phyloP scores from a whole-genome alignment of 2,329 filamentous ascomycete species.

The Alternaria arbusti region DNA sequence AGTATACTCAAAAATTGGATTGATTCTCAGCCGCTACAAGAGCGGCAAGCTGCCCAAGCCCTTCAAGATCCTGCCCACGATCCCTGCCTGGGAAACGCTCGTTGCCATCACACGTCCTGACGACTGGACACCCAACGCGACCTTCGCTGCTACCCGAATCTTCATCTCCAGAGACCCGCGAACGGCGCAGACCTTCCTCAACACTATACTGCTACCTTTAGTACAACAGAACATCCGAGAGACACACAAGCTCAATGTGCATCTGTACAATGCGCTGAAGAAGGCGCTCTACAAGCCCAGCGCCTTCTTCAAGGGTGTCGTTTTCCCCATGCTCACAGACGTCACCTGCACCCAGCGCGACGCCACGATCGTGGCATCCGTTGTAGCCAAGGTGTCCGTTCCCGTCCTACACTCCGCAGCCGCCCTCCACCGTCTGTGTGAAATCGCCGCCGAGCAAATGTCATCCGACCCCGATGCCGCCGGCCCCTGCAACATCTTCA shows the following conservation, averaged over 20 bases:
- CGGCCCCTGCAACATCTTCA: constrained; percentile 93
- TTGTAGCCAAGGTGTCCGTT: constrained; percentile 82
- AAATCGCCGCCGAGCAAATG: constrained; percentile 91
- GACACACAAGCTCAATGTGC: constrained; percentile 92
- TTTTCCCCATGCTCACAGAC: constrained; percentile 86
- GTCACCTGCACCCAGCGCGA: constrained; percentile 92
- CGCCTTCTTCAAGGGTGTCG: constrained; percentile 94
- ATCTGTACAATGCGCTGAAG: constrained; percentile 92
- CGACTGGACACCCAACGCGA: constrained; percentile 77
- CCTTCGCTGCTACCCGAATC: constrained; percentile 88
- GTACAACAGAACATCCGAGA: constrained; percentile 96
- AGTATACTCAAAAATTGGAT: constrained; percentile 90
- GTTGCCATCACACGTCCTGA: constrained; percentile 84
- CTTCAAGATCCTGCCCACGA: constrained; percentile 93
- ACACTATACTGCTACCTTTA: constrained; percentile 83
- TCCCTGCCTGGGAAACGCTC: constrained; percentile 91
- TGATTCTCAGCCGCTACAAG: constrained; percentile 90
- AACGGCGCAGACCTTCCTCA: constrained; percentile 83
- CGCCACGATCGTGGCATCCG: constrained; percentile 87
- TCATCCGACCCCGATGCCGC: constrained; percentile 82
- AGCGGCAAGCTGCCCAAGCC: constrained; percentile 96
- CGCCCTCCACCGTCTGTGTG: constrained; percentile 88
- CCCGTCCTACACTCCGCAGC: constrained; percentile 92
- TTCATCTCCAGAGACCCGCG: constrained; percentile 85
- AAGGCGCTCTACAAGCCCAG: constrained; percentile 92